Conservation (phyloP, 768 basidiomycete species). For the Mycena metata region DNA sequence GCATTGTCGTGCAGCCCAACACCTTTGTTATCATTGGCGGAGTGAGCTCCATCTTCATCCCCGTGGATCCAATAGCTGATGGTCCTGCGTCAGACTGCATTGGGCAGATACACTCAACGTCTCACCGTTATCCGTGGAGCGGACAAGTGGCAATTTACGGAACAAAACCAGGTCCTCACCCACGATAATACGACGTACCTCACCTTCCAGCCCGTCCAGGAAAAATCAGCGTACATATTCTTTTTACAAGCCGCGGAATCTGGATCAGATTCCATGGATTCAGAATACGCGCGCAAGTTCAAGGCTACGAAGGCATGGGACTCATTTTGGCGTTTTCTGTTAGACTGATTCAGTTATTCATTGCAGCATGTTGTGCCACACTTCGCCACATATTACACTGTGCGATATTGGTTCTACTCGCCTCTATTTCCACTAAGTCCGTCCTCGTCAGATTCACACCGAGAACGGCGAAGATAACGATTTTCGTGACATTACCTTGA, state of each 20-base stretch:
- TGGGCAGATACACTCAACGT: slow-evolving; percentile 1
- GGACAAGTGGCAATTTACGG: slow-evolving; percentile 4
- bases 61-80: background rate
- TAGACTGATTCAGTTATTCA: slow-evolving; percentile 4
- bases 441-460: slow-evolving; percentile 7
- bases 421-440: background rate
- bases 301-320: slow-evolving; percentile 10
- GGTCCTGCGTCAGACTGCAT: slow-evolving; percentile 4
- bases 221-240: background rate
- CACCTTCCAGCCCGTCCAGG: slow-evolving; percentile 7
- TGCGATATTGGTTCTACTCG: slow-evolving; percentile 7
- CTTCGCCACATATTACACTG: slow-evolving; percentile 9
- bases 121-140: slow-evolving; percentile 12
- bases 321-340: background rate
- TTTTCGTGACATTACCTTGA: slow-evolving; percentile 5
- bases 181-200: slow-evolving; percentile 11
- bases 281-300: slow-evolving; percentile 7
- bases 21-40: slow-evolving; percentile 15
- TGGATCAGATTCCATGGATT: background rate
- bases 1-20: slow-evolving; percentile 11
- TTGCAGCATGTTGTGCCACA: slow-evolving; percentile 9
- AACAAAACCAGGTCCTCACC: slow-evolving; percentile 4
- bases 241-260: background rate
- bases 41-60: slow-evolving; percentile 4
- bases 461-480: background rate